phyloP scores from a whole-genome alignment of 257 asterid species.

The Sherardia arvensis region DNA sequence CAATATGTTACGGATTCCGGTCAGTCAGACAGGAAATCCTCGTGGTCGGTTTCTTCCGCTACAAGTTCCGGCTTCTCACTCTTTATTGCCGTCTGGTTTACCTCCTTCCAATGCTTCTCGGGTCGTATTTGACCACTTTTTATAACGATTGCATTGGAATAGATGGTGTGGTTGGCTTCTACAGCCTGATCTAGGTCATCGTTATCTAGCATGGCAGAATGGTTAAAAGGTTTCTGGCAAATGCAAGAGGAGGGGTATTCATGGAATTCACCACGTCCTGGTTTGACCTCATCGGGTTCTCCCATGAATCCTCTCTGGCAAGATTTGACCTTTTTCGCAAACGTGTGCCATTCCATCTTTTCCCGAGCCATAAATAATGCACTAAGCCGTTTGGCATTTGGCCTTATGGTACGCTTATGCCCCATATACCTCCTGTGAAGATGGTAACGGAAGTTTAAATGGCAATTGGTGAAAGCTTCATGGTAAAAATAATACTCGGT shows the following conservation, averaged over 20 bases:
- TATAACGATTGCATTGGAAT: conserved; percentile 19
- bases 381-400: conserved; percentile 90
- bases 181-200: conserved; percentile 20
- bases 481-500: background rate
- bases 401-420: conserved; percentile 92
- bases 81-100: conserved; percentile 16
- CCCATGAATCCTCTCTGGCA: conserved; percentile 98
- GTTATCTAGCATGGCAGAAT: conserved; percentile 14
- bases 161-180: conserved; percentile 18
- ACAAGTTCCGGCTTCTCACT: conserved; percentile 20
- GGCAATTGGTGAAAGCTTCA: background rate
- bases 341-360: conserved; percentile 71
- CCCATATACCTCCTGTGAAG: conserved; percentile 83
- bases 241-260: conserved; percentile 90
- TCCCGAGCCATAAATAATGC: conserved; percentile 49
- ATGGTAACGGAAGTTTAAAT: conserved; percentile 16
- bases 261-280: conserved; percentile 92
- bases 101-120: conserved; percentile 13
- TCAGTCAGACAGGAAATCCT: conserved; percentile 39
- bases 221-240: conserved; percentile 53
- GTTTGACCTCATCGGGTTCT: conserved; percentile 87
- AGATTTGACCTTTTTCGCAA: conserved; percentile 73
- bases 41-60: conserved; percentile 34
- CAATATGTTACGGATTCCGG: background rate
- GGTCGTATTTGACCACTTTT: conserved; percentile 8